Percentiles rank a stretch among this genome's conserved stretches.
These are phyloP conservation scores for Rhizopogon vesiculosus DNA, from an alignment of 768 basidiomycete genomes.

Conservation along the genomic window DNA sequence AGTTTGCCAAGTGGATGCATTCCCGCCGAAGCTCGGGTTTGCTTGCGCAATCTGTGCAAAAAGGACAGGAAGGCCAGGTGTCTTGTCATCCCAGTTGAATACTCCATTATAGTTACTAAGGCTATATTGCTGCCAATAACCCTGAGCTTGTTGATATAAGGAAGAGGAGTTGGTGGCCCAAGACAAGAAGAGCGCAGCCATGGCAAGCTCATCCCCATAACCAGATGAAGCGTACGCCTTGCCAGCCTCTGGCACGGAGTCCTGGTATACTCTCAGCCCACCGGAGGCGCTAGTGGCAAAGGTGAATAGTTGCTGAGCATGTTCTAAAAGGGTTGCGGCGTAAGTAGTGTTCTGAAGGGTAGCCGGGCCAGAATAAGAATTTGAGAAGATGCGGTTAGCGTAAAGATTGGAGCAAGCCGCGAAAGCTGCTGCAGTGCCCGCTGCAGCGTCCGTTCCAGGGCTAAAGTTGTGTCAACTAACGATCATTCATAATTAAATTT, in stretches of 20 bases:
- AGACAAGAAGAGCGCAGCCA: conserved; percentile 75
- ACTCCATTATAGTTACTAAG: conserved; percentile 50
- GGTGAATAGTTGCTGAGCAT: conserved; percentile 70
- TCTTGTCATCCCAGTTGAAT: conserved; percentile 90
- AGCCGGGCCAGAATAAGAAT: conserved; percentile 53
- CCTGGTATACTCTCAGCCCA: conserved; percentile 55
- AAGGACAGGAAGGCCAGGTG: conserved; percentile 69
- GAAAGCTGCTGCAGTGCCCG: conserved; percentile 82
- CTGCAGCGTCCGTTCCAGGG: conserved; percentile 89
- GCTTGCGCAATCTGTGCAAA: conserved; percentile 69
- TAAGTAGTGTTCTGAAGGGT: conserved; percentile 72
- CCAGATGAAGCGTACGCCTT: conserved; percentile 67
- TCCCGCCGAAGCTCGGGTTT: conserved; percentile 47
- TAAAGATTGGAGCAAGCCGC: conserved; percentile 84
- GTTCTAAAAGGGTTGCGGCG: conserved; percentile 60
- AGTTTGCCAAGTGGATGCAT: conserved; percentile 60
- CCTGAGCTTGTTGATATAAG: conserved; percentile 59
- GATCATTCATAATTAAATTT: neutral
- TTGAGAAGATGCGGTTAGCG: conserved; percentile 50
- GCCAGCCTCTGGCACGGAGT: conserved; percentile 59
- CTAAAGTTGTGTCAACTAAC: conserved; percentile 18
- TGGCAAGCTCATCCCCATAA: conserved; percentile 68
- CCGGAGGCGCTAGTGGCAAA: conserved; percentile 66
- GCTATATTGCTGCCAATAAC: conserved; percentile 52
- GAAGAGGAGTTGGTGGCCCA: conserved; percentile 60